Percentiles rank a stretch among this genome's conserved stretches.
Conservation (phyloP, 2,329 filamentous ascomycete species). For the Microcyclospora pomicola region DNA sequence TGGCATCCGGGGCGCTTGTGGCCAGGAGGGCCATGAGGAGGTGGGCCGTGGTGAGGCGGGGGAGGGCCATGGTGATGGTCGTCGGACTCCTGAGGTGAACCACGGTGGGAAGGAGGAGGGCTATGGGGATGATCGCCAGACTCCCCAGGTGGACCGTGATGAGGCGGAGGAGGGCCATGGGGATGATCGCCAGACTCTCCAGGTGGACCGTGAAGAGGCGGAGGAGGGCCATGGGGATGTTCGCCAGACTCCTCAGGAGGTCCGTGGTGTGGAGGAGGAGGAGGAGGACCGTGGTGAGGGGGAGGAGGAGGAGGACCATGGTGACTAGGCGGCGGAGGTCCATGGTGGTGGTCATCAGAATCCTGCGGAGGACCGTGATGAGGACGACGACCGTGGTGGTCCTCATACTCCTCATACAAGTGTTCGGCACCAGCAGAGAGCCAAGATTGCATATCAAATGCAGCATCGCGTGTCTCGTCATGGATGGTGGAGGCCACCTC, state of each 20-base stretch:
- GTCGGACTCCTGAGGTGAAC: slow-evolving; percentile 9
- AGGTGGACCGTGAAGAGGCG: not conserved
- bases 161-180: not conserved
- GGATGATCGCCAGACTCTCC: not conserved
- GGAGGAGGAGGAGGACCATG: not conserved
- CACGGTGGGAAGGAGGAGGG: slow-evolving; percentile 7
- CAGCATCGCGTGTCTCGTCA: slow-evolving; percentile 29
- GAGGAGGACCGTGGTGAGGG: not conserved
- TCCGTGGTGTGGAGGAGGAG: not conserved
- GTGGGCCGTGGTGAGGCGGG: slow-evolving; percentile 9
- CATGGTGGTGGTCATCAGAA: too few relatives aligned
- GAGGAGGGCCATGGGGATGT: too few relatives aligned
- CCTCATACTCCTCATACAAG: slow-evolving; percentile 22
- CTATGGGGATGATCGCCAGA: too few relatives aligned
- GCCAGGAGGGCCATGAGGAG: slow-evolving; percentile 17
- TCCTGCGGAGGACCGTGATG: too few relatives aligned
- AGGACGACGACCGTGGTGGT: slow-evolving; percentile 15
- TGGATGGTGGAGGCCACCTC: slow-evolving; percentile 26
- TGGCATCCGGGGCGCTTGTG: slow-evolving; percentile 17
- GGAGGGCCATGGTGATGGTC: slow-evolving; percentile 15
- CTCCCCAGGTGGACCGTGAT: slow-evolving; percentile 4
- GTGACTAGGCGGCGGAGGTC: slow-evolving; percentile 1
- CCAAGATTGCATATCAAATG: slow-evolving; percentile 36
- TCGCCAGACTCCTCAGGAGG: not conserved
- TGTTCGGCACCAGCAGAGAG: slow-evolving; percentile 24